Evolutionary conservation across 1,139 yeast genomes (phyloP).

Genomic region (Suhomyces kunorum): DNA sequence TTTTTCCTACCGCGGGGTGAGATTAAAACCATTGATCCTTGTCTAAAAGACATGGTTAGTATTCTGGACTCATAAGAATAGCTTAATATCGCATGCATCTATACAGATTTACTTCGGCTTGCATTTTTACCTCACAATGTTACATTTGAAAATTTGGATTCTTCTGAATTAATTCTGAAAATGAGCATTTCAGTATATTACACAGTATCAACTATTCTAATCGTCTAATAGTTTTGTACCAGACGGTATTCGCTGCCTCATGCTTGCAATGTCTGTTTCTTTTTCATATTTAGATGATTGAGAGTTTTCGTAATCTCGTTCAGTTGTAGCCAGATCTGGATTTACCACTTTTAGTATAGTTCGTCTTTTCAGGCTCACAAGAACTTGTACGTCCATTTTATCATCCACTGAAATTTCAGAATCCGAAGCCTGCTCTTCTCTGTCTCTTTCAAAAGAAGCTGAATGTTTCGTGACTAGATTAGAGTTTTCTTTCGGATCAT

Average conservation of each 20-base stretch:
- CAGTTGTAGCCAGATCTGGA: conserved; percentile 47
- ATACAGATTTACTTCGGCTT: no score
- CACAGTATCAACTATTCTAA: conserved; percentile 1
- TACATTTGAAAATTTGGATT: no score
- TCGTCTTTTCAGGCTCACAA: conserved; percentile 71
- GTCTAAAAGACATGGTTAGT: no score
- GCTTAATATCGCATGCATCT: no score
- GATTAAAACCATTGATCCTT: no score
- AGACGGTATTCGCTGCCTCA: conserved; percentile 37
- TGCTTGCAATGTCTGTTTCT: conserved; percentile 8
- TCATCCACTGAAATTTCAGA: conserved; percentile 37
- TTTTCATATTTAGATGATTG: conserved; percentile 1
- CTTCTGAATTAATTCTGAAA: no score
- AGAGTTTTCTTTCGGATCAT: conserved; percentile 3
- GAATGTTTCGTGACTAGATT: conserved; percentile 6
- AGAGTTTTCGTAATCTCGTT: conserved; percentile 16
- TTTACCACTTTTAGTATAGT: conserved; percentile 63
- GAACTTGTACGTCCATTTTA: conserved; percentile 67
- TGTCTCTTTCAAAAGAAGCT: conserved; percentile 16
- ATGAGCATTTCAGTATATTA: no score
- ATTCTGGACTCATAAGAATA: no score
- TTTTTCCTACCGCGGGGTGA: conserved; percentile 4
- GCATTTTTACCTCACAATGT: no score
- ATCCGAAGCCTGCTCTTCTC: conserved; percentile 31
- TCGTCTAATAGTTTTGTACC: conserved; percentile 19